A percentile compares a stretch with the other conserved stretches of the same genome.
phyloP scores from a whole-genome alignment of 2,329 filamentous ascomycete genomes.

The Ophiostoma himal-ulmi region DNA sequence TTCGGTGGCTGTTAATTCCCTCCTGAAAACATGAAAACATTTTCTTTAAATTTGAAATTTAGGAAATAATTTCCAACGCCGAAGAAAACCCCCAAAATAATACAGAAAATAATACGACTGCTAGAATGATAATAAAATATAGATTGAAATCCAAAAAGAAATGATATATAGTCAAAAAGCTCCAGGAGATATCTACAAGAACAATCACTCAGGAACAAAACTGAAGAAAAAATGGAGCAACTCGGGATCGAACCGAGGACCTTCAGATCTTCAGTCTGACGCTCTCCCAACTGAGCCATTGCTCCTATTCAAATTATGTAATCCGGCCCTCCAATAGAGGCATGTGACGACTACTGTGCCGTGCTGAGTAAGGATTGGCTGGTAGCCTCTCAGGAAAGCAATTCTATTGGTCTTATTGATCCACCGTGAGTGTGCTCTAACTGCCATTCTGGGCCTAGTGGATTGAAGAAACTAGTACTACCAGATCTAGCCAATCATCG shows the following conservation, averaged over 20 bases:
- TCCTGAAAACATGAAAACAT: no score
- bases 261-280: constrained; percentile 15
- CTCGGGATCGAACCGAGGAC: constrained; percentile 14
- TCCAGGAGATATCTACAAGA: background rate
- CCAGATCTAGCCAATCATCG: background rate
- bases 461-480: background rate
- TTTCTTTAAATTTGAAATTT: no score
- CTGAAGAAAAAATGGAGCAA: constrained; percentile 3
- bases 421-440: background rate
- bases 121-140: background rate
- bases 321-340: background rate
- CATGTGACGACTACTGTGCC: background rate
- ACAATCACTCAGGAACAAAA: background rate
- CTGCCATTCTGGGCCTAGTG: background rate
- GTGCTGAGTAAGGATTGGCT: constrained; percentile 9
- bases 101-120: no score
- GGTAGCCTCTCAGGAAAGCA: background rate
- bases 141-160: background rate
- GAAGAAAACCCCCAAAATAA: background rate
- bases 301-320: constrained; percentile 2
- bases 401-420: background rate
- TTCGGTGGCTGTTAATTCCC: no score
- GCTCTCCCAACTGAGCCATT: constrained; percentile 14
- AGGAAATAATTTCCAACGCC: no score
- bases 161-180: background rate